Evolutionary conservation across 2,329 filamentous ascomycete species (phyloP).

Genomic region (Celoporthe dispersa): DNA sequence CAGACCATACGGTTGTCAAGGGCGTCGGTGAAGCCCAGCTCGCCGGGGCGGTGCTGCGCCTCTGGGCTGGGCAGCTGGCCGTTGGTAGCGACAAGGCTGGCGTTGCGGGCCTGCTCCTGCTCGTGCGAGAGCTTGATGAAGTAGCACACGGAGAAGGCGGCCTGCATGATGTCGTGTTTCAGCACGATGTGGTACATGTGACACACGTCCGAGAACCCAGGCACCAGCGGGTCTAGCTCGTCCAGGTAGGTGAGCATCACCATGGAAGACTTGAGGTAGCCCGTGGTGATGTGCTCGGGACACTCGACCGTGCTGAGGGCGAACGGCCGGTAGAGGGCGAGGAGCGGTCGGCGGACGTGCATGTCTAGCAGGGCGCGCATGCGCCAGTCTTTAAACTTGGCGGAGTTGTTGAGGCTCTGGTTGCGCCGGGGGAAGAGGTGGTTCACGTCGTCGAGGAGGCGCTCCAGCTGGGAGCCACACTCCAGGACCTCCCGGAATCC

Average conservation of each 20-base stretch:
- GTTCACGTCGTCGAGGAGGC: slow-evolving; percentile 58
- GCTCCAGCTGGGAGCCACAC: slow-evolving; percentile 57
- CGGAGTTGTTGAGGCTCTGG: slow-evolving; percentile 45
- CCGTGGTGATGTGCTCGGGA: slow-evolving; percentile 55
- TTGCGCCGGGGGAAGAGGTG: slow-evolving; percentile 53
- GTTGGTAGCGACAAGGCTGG: slow-evolving; percentile 18
- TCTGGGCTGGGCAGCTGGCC: slow-evolving; percentile 26
- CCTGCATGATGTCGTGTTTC: slow-evolving; percentile 59
- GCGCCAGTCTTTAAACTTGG: slow-evolving; percentile 56
- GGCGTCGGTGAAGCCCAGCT: slow-evolving; percentile 40
- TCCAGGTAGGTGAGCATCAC: slow-evolving; percentile 60
- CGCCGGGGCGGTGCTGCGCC: slow-evolving; percentile 29
- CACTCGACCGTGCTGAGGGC: slow-evolving; percentile 55
- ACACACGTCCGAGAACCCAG: slow-evolving; percentile 52
- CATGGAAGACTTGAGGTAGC: slow-evolving; percentile 60
- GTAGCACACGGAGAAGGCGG: slow-evolving; percentile 59
- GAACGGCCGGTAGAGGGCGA: slow-evolving; percentile 60
- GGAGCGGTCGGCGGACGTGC: slow-evolving; percentile 56
- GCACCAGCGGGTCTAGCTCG: slow-evolving; percentile 53
- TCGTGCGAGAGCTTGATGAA: slow-evolving; percentile 49
- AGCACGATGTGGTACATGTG: slow-evolving; percentile 59
- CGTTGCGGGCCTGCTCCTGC: slow-evolving; percentile 14
- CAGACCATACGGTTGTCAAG: slow-evolving; percentile 46
- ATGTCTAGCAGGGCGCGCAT: slow-evolving; percentile 57
- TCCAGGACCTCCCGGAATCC: slow-evolving; percentile 59